A percentile compares a stretch with the other conserved stretches of the same genome.
These are phyloP conservation scores for Rhizopus microsporus DNA, from an alignment of 371 early-diverging fungal species.

Conservation along the genomic window DNA sequence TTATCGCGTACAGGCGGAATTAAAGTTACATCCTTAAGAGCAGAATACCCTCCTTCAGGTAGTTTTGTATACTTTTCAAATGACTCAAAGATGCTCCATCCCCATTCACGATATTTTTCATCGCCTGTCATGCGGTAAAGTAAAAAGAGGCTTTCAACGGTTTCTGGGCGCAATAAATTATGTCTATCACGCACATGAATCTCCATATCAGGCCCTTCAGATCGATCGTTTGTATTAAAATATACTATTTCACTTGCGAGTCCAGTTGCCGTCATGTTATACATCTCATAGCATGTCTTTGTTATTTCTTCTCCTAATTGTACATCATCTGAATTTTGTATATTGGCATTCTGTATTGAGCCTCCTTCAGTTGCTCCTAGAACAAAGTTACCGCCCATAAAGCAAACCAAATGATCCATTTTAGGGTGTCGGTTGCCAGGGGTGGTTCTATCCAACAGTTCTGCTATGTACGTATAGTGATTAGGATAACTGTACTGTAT, in stretches of 20 bases:
- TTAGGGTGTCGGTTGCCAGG: constrained; percentile 55
- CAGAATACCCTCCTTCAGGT: constrained; percentile 74
- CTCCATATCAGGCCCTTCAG: constrained; percentile 58
- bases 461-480: constrained; percentile 73
- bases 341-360: constrained; percentile 28
- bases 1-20: constrained; percentile 58
- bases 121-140: constrained; percentile 86
- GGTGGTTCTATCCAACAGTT: constrained; percentile 39
- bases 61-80: constrained; percentile 80
- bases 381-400: constrained; percentile 85
- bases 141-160: constrained; percentile 85
- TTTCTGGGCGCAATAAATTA: constrained; percentile 84
- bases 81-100: constrained; percentile 84
- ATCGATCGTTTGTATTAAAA: constrained; percentile 39
- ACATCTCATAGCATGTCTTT: constrained; percentile 82
- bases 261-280: constrained; percentile 74
- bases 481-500: constrained; percentile 62
- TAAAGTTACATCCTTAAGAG: constrained; percentile 70
- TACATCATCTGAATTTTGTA: constrained; percentile 56
- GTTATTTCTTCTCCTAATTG: constrained; percentile 76
- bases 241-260: constrained; percentile 85
- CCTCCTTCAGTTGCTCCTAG: constrained; percentile 73
- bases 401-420: constrained; percentile 95
- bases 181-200: constrained; percentile 67
- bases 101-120: constrained; percentile 79